Evolutionary conservation across 2,329 filamentous ascomycete species (phyloP).

Genomic region (Aspergillus ochraceoroseus): DNA sequence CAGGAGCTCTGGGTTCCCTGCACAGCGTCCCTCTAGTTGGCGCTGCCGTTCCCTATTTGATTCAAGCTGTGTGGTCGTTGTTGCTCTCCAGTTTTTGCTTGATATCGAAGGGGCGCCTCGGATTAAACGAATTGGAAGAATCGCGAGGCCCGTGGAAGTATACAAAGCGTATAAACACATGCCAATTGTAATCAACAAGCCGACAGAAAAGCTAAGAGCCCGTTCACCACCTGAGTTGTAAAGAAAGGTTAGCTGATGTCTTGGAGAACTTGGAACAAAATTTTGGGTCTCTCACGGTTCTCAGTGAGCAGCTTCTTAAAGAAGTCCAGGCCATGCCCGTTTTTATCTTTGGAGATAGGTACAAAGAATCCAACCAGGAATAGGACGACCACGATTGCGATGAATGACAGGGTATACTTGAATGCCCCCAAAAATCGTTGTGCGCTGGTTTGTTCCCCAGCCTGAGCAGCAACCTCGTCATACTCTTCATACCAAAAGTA

Average conservation of each 20-base stretch:
- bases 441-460: constrained; percentile 65
- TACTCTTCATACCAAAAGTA: constrained; percentile 99
- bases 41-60: constrained; percentile 86
- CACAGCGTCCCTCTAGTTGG: constrained; percentile 80
- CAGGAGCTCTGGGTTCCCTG: constrained; percentile 68
- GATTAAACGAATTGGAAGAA: constrained; percentile 85
- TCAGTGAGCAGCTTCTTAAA: constrained; percentile 79
- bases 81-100: constrained; percentile 69
- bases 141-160: constrained; percentile 79
- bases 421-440: constrained; percentile 74
- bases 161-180: constrained; percentile 83
- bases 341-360: constrained; percentile 65
- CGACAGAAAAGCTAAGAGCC: constrained; percentile 82
- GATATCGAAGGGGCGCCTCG: constrained; percentile 86
- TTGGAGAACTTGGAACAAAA: neutral
- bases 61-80: constrained; percentile 73
- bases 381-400: constrained; percentile 67
- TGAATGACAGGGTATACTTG: constrained; percentile 85
- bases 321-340: constrained; percentile 74
- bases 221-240: constrained; percentile 70
- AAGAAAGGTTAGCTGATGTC: neutral
- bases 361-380: constrained; percentile 94
- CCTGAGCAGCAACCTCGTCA: constrained; percentile 80
- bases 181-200: constrained; percentile 81
- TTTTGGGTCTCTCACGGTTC: constrained; percentile 57